These are phyloP conservation scores for Novymonas esmeraldas DNA, from an alignment of 208 protist species.

Conservation along the genomic window DNA sequence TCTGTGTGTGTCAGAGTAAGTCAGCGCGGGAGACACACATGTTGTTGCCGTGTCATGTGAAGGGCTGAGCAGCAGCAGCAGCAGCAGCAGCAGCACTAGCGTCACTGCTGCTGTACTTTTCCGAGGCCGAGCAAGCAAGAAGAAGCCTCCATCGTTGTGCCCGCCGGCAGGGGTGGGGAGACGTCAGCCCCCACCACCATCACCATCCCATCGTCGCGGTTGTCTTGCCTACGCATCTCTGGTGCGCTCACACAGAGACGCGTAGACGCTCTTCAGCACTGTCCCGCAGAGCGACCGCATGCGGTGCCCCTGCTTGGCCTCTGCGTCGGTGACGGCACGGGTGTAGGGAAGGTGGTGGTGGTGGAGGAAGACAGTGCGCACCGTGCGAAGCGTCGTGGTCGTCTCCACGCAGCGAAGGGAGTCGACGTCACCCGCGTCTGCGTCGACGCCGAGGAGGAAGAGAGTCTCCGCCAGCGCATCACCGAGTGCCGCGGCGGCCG, in stretches of 20 bases:
- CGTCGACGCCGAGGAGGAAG: constrained; percentile 20
- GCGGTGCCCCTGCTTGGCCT: constrained; percentile 49
- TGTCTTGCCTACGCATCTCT: constrained; percentile 2
- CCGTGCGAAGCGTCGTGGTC: constrained; percentile 49
- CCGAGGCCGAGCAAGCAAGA: too few relatives aligned
- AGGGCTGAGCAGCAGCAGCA: too few relatives aligned
- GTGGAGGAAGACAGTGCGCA: constrained; percentile 52
- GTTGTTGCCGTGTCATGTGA: too few relatives aligned
- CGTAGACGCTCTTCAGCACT: constrained; percentile 64
- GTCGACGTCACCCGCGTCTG: constrained; percentile 2
- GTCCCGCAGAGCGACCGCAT: constrained; percentile 63
- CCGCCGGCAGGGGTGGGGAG: too few relatives aligned
- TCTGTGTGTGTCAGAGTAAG: too few relatives aligned
- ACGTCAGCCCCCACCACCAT: too few relatives aligned
- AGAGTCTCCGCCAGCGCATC: constrained; percentile 26
- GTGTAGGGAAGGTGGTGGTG: constrained; percentile 46
- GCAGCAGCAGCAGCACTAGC: too few relatives aligned
- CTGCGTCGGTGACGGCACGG: constrained; percentile 42
- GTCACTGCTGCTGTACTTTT: too few relatives aligned
- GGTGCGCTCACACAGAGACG: constrained; percentile 20
- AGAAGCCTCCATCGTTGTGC: too few relatives aligned
- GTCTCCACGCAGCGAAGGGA: constrained; percentile 33
- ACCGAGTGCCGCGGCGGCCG: constrained; percentile 17
- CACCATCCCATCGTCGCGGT: too few relatives aligned
- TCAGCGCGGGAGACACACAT: too few relatives aligned